phyloP scores from a whole-genome alignment of 768 basidiomycete genomes.

The Kwoniella pini region DNA sequence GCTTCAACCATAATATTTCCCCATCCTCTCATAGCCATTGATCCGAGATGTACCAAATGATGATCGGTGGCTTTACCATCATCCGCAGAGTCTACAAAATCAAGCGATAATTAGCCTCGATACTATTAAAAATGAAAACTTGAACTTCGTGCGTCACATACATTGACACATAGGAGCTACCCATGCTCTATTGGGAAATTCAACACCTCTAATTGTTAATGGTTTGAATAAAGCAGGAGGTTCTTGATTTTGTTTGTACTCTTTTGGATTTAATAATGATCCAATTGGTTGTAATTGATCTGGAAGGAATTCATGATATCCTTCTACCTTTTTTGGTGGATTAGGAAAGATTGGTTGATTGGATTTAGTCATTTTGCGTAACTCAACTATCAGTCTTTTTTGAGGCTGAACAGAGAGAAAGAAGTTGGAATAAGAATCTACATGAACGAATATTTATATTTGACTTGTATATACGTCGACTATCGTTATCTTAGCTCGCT shows the following conservation, averaged over 20 bases:
- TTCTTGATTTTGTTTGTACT: conserved; percentile 60
- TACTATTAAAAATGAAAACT: not conserved
- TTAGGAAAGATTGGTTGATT: conserved; percentile 14
- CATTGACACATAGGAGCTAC: conserved; percentile 82
- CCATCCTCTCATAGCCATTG: conserved; percentile 69
- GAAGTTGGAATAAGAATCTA: too few species aligned
- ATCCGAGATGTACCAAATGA: conserved; percentile 78
- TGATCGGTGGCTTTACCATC: conserved; percentile 77
- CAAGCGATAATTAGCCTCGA: not conserved
- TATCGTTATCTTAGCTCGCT: too few species aligned
- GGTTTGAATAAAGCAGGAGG: conserved; percentile 68
- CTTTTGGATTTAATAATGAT: conserved; percentile 45
- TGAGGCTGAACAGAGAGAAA: too few species aligned
- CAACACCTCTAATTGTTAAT: conserved; percentile 63
- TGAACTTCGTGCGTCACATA: conserved; percentile 22
- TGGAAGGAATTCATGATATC: conserved; percentile 46
- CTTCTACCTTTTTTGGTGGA: conserved; percentile 18
- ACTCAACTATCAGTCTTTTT: too few species aligned
- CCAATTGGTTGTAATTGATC: conserved; percentile 44
- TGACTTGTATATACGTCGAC: too few species aligned
- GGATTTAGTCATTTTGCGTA: conserved; percentile 3
- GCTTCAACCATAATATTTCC: conserved; percentile 75
- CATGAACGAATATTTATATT: too few species aligned
- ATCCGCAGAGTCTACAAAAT: conserved; percentile 62
- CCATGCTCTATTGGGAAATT: conserved; percentile 75